Conservation (phyloP, 345 rosid species). For the Populus davidiana region DNA sequence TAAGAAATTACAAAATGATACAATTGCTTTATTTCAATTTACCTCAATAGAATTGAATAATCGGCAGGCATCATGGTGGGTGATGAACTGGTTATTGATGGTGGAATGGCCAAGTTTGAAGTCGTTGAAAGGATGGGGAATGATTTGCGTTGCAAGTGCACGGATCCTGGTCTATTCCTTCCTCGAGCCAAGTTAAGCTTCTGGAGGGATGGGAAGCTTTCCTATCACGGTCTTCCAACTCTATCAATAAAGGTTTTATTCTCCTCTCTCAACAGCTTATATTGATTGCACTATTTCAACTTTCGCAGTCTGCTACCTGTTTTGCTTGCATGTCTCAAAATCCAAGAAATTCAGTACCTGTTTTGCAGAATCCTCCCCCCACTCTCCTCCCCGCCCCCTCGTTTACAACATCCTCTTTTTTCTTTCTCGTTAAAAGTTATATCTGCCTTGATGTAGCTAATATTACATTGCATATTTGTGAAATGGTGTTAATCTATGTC, state of each 20-base stretch:
- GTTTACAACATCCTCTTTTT: not conserved
- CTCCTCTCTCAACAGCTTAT: not conserved
- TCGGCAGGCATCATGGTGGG: slow-evolving; percentile 57
- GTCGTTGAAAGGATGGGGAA: slow-evolving; percentile 57
- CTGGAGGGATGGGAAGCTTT: slow-evolving; percentile 61
- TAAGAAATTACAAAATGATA: not conserved
- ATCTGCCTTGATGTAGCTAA: not conserved
- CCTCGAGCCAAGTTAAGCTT: slow-evolving; percentile 73
- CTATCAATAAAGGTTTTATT: slow-evolving; percentile 51
- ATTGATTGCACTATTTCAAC: not conserved
- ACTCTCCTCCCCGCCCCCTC: not conserved
- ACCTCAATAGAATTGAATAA: not conserved
- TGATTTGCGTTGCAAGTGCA: slow-evolving; percentile 61
- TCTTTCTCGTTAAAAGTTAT: not conserved
- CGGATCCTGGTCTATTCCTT: slow-evolving; percentile 58
- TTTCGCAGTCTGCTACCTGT: not conserved
- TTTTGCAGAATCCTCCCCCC: not conserved
- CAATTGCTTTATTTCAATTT: not conserved
- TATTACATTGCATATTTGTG: not conserved
- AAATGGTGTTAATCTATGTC: not conserved
- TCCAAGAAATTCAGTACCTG: not conserved
- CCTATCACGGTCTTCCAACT: slow-evolving; percentile 45
- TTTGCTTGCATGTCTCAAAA: not conserved
- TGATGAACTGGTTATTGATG: slow-evolving; percentile 66
- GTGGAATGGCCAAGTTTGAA: slow-evolving; percentile 73